A percentile compares a stretch with the other conserved stretches of the same genome.
These are phyloP conservation scores for Kockovaella imperatae DNA, from an alignment of 768 basidiomycete species.

Conservation along the genomic window DNA sequence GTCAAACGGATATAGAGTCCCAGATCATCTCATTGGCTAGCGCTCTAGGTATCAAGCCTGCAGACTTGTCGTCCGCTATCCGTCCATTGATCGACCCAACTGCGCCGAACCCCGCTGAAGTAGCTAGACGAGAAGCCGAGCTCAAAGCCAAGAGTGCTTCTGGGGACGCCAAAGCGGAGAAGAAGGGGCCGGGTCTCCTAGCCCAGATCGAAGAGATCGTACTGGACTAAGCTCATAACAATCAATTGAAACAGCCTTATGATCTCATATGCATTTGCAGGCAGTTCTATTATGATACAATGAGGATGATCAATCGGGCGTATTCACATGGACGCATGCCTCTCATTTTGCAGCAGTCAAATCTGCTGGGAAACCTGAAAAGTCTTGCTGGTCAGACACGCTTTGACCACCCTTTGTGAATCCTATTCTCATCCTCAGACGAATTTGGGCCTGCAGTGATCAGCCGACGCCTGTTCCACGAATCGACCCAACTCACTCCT, in stretches of 20 bases:
- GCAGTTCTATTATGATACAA: background rate
- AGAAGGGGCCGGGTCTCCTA: constrained; percentile 34
- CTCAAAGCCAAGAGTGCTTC: constrained; percentile 24
- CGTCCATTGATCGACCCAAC: constrained; percentile 42
- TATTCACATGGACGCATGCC: background rate
- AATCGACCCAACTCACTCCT: constrained; percentile 56
- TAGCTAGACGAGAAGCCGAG: constrained; percentile 31
- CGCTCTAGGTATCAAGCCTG: constrained; percentile 38
- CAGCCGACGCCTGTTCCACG: background rate
- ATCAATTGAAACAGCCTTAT: no score
- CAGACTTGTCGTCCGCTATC: constrained; percentile 40
- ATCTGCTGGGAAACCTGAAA: constrained; percentile 68
- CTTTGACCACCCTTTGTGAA: constrained; percentile 60
- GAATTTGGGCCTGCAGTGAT: constrained; percentile 60
- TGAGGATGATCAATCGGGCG: background rate
- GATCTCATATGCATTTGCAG: background rate
- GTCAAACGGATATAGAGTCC: constrained; percentile 28
- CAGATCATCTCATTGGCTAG: constrained; percentile 37
- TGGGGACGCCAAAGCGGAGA: constrained; percentile 53
- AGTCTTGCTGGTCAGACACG: constrained; percentile 89
- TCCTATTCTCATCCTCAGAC: constrained; percentile 75
- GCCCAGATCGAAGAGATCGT: constrained; percentile 39
- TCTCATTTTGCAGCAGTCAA: constrained; percentile 38
- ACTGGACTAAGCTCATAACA: constrained; percentile 41
- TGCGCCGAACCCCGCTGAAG: constrained; percentile 39